Percentiles rank a stretch among this genome's conserved stretches.
These are phyloP conservation scores for Plasmodium sp. DNA, from an alignment of 169 alveolate genomes.

Conservation along the genomic window DNA sequence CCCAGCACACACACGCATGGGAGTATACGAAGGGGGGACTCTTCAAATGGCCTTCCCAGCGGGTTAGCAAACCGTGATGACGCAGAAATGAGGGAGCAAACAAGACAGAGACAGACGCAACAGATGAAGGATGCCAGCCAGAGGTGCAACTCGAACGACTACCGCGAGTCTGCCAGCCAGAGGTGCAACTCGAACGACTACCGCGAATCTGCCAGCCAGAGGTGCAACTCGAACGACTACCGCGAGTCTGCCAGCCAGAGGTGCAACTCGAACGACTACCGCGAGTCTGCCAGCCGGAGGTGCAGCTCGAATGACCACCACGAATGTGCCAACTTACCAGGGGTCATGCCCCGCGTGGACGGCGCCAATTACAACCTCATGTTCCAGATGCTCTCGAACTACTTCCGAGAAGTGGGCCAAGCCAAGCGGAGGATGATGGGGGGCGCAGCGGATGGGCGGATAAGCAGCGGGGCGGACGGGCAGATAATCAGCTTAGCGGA, in stretches of 20 bases:
- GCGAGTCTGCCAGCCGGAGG: too few species aligned
- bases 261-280: background rate
- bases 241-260: too few species aligned
- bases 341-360: background rate
- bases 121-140: background rate
- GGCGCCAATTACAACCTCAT: background rate
- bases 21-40: background rate
- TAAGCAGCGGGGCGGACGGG: background rate
- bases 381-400: background rate
- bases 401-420: background rate
- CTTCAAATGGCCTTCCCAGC: background rate
- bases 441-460: background rate
- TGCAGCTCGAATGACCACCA: background rate
- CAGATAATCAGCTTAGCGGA: background rate
- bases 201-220: too few species aligned
- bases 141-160: background rate
- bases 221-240: too few species aligned
- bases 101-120: background rate
- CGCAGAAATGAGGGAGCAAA: background rate
- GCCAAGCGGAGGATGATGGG: background rate
- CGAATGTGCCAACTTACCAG: background rate
- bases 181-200: too few species aligned
- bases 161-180: background rate
- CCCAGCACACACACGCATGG: background rate
- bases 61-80: background rate